A percentile compares a stretch with the other conserved stretches of the same genome.
Evolutionary conservation across 1,284 basidiomycete genomes (phyloP).

Genomic region (Marasmius sp.): DNA sequence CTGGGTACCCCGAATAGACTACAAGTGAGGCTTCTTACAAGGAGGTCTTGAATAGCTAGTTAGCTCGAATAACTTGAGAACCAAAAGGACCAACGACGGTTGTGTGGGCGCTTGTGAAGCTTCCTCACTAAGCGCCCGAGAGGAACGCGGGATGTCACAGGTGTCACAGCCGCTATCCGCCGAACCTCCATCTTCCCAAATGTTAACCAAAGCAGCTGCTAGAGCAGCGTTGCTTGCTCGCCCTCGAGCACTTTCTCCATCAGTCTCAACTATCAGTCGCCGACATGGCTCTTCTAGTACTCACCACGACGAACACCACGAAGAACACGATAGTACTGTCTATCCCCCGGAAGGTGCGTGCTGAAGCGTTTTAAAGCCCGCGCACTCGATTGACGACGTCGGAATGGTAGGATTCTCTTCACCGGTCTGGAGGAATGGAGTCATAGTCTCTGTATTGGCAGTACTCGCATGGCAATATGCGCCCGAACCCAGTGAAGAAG

Average conservation of each 20-base stretch:
- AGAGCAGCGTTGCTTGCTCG: slow-evolving; percentile 31
- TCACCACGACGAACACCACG: slow-evolving; percentile 33
- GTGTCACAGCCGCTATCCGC: neutral
- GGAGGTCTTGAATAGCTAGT: no score
- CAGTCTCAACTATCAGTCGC: slow-evolving; percentile 19
- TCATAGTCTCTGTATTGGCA: slow-evolving; percentile 45
- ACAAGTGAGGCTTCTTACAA: no score
- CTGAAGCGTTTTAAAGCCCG: neutral
- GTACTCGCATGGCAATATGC: slow-evolving; percentile 66
- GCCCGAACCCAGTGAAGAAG: slow-evolving; percentile 56
- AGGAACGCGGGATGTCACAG: neutral
- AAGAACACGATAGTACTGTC: slow-evolving; percentile 41
- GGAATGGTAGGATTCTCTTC: slow-evolving; percentile 49
- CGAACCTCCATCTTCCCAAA: slow-evolving; percentile 19
- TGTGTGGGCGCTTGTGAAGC: no score
- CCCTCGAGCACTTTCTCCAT: slow-evolving; percentile 22
- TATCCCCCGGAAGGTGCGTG: slow-evolving; percentile 60
- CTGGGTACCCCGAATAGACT: no score
- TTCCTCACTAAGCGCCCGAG: no score
- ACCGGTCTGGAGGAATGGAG: slow-evolving; percentile 61
- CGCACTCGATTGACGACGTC: neutral
- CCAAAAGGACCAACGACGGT: no score
- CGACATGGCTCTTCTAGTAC: slow-evolving; percentile 39
- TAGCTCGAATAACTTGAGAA: no score
- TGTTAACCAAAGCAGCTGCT: slow-evolving; percentile 19